phyloP scores from a whole-genome alignment of 2,329 filamentous ascomycete species.

The Cucurbitaria berberidis region DNA sequence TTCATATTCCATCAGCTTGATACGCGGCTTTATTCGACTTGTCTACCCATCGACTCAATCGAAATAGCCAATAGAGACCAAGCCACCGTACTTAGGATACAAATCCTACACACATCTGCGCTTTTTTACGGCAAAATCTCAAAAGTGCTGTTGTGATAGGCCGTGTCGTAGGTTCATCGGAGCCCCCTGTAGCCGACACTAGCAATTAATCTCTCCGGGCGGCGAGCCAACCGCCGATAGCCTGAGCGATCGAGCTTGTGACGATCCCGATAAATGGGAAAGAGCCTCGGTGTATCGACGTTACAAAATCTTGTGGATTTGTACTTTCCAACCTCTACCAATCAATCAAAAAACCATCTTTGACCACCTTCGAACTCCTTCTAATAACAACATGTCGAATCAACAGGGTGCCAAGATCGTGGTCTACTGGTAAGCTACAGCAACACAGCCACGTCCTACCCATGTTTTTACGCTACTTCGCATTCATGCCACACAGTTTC shows the following conservation, averaged over 20 bases:
- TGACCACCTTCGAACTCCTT: not conserved
- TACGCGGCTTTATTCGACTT: no score
- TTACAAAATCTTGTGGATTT: not conserved
- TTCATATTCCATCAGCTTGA: not conserved
- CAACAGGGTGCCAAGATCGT: conserved; percentile 46
- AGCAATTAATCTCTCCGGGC: conserved; percentile 1
- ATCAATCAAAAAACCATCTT: not conserved
- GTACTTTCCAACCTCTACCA: not conserved
- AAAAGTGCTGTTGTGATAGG: not conserved
- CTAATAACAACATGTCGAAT: conserved; percentile 24
- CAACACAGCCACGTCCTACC: conserved; percentile 9
- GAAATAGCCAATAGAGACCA: no score
- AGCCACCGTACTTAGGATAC: no score
- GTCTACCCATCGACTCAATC: no score
- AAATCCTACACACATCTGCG: no score
- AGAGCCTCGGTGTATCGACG: conserved; percentile 10
- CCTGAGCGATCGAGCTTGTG: conserved; percentile 12
- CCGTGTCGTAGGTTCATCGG: not conserved
- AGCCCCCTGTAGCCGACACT: conserved; percentile 7
- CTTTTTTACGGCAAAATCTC: no score
- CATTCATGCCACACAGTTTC: no score
- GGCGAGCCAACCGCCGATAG: conserved; percentile 7
- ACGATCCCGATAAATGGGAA: not conserved
- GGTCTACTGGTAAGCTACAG: conserved; percentile 42
- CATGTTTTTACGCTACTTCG: not conserved